Percentiles rank a stretch among this genome's conserved stretches.
Evolutionary conservation across 2,329 filamentous ascomycete species (phyloP).

Genomic region (Lanzia echinophila): DNA sequence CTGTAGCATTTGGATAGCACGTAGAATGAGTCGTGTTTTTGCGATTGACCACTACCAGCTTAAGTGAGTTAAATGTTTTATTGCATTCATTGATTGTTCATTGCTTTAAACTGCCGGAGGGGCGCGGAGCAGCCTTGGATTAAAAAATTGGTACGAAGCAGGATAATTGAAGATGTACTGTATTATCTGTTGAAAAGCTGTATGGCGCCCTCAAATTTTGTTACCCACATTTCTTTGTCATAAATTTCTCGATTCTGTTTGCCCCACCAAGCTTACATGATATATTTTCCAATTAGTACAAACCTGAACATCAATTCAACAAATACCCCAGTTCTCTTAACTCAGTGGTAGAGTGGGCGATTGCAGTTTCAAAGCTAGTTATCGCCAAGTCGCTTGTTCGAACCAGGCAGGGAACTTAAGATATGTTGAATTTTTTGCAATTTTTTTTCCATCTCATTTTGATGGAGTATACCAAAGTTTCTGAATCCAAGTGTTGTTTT

Average conservation of each 20-base stretch:
- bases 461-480: slow-evolving; percentile 39
- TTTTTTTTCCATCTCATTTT: not conserved
- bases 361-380: not conserved
- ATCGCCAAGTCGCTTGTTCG: slow-evolving; percentile 9
- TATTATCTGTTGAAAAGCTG: no score
- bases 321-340: not conserved
- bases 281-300: not conserved
- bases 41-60: no score
- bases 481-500: not conserved
- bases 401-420: slow-evolving; percentile 5
- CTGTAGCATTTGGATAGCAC: no score
- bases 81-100: no score
- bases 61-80: no score
- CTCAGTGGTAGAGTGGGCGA: slow-evolving; percentile 10
- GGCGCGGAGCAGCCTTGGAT: no score
- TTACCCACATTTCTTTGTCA: no score
- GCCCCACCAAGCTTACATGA: not conserved
- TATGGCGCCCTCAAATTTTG: no score
- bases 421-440: not conserved
- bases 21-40: no score
- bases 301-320: not conserved
- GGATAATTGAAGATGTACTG: no score
- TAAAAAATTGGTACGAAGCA: no score
- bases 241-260: not conserved
- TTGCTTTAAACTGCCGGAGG: no score